phyloP scores from a whole-genome alignment of 2,329 filamentous ascomycete genomes.

The Parafenestella ontariensis region DNA sequence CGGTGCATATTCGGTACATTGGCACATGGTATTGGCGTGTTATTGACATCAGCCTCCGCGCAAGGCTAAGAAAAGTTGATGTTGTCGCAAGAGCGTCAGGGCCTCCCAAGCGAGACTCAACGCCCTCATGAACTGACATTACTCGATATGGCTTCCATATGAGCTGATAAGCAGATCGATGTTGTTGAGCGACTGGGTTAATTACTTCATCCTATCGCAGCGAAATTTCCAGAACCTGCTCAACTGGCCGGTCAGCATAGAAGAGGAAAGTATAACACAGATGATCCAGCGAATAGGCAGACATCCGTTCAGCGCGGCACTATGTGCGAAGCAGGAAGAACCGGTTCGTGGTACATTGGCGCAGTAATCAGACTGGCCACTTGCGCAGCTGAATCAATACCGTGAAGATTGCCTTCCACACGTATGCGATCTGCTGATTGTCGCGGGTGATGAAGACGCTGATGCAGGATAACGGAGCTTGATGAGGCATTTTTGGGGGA shows the following conservation, averaged over 20 bases:
- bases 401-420: conserved; percentile 9
- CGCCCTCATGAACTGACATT: not conserved
- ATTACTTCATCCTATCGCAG: not conserved
- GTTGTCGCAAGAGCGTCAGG: conserved; percentile 3
- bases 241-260: conserved; percentile 1
- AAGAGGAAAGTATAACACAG: not conserved
- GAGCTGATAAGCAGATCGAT: not conserved
- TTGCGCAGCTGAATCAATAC: conserved; percentile 17
- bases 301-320: conserved; percentile 6
- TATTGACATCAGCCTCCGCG: conserved; percentile 2
- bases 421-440: conserved; percentile 12
- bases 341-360: conserved; percentile 11
- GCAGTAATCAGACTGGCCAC: conserved; percentile 10
- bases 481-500: conserved; percentile 22
- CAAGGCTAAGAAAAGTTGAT: conserved; percentile 9
- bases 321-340: conserved; percentile 10
- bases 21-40: conserved; percentile 7
- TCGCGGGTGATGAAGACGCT: conserved; percentile 12
- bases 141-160: not conserved
- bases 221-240: not conserved
- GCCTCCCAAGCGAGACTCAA: conserved; percentile 11
- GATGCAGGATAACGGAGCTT: conserved; percentile 19
- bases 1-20: conserved; percentile 12
- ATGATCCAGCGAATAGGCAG: conserved; percentile 9
- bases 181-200: not conserved